Conservation (phyloP, 345 rosid genomes). For the Cardamine occulta region DNA sequence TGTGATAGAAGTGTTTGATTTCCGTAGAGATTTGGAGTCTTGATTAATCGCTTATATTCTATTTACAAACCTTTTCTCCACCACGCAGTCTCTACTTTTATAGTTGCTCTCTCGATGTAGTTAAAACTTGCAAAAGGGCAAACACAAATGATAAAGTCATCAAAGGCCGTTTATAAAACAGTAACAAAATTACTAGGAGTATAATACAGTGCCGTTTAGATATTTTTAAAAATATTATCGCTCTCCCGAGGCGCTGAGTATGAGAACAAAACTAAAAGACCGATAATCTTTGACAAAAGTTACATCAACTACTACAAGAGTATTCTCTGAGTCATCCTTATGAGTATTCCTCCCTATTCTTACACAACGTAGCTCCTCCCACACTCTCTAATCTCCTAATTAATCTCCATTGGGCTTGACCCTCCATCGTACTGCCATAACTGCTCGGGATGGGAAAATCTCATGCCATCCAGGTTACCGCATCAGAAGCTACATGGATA, state of each 20-base stretch:
- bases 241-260: constrained; percentile 22
- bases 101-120: constrained; percentile 12
- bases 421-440: constrained; percentile 18
- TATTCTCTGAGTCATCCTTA: constrained; percentile 31
- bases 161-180: constrained; percentile 5
- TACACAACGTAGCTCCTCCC: constrained; percentile 37
- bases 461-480: constrained; percentile 9
- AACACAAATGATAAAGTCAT: constrained; percentile 24
- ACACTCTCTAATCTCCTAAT: constrained; percentile 27
- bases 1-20: constrained; percentile 19
- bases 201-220: constrained; percentile 16
- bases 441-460: constrained; percentile 34
- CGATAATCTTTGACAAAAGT: constrained; percentile 40
- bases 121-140: constrained; percentile 22
- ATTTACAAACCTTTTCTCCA: constrained; percentile 12
- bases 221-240: constrained; percentile 18
- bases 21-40: constrained; percentile 29
- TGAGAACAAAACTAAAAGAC: constrained; percentile 35
- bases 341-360: constrained; percentile 37
- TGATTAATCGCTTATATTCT: constrained; percentile 16
- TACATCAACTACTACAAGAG: constrained; percentile 38
- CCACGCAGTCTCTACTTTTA: too few relatives aligned
- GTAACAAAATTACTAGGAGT: constrained; percentile 19
- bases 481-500: constrained; percentile 29
- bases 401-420: background rate